Base-by-base conservation (phyloP, 2,329 filamentous ascomycete genomes). In the Xylariomycetidae sp. region DNA sequence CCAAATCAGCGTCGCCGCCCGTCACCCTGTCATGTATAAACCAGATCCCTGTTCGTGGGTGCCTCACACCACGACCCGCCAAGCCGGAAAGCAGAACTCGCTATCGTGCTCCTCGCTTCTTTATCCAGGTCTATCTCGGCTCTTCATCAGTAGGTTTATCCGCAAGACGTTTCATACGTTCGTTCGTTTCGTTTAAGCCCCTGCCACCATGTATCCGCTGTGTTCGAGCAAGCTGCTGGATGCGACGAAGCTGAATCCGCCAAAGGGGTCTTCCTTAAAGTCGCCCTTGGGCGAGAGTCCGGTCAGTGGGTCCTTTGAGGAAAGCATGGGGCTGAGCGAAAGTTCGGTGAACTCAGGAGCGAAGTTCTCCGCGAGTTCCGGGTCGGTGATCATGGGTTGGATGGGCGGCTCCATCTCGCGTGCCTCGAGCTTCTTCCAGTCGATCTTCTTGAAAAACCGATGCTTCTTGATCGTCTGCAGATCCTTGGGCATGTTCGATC, bases 351-450 rank as follows among this genome's bases (percentile, higher is more conserved):
- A 98, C 56, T 95, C 88, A n/a, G 71, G 68, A 0, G 85, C 76
- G 61, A 98, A 98, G 63, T 98, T 98, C 73, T 98, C 93, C 1
- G 92, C 92, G 28, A 95, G 70, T 58, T 93, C 89, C 0, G 92
- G 92, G 52, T 98, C 88, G 0, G 92, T 96, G 53, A 98, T 90
- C 51, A 96, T 72, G 12, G 92, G 92, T 55, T 84, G 78, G 49
- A 98, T 96, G 0, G 92, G 92, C 1, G 92, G 85, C 48, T 85
- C 82, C 29, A 95, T 48, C 60, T 95, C 86, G 22, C 90, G 76
- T 18, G 76, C 78, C 42, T 84, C 87, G 10, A 98, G 74, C 50
- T 80, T 82, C 62, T 79, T 82, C 92, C 92, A 98, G 64, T 98
- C 82, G 52, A 98, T 93, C 66, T 87, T 92, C 54, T 85, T 79